A percentile compares a stretch with the other conserved stretches of the same genome.
phyloP scores from a whole-genome alignment of 1,139 yeast species.

The Saccharomycopsis crataegensis region DNA sequence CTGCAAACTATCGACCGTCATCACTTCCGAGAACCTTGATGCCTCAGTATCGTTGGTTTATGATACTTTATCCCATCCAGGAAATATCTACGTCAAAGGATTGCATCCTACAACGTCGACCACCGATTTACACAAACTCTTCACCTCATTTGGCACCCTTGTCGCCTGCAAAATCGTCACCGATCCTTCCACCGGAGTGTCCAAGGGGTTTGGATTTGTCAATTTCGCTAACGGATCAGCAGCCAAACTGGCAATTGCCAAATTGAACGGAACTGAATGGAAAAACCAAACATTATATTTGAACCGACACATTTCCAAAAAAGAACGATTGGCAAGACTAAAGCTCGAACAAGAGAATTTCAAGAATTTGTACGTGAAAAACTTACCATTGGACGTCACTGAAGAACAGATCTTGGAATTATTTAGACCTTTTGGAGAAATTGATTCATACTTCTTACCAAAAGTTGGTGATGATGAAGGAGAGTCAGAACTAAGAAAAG shows the following conservation, averaged over 20 bases:
- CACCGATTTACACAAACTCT: conserved; percentile 33
- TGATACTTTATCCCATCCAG: conserved; percentile 55
- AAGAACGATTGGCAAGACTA: conserved; percentile 35
- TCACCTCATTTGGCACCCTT: conserved; percentile 37
- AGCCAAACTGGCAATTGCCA: conserved; percentile 38
- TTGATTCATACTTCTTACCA: conserved; percentile 43
- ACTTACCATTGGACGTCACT: conserved; percentile 33
- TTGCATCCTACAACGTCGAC: conserved; percentile 34
- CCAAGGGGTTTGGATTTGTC: conserved; percentile 42
- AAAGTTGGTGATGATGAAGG: conserved; percentile 23
- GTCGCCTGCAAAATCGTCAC: conserved; percentile 37
- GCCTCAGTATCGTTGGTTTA: conserved; percentile 25
- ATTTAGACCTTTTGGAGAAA: conserved; percentile 34
- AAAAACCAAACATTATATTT: conserved; percentile 32
- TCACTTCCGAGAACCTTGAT: background rate
- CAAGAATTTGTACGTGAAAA: conserved; percentile 40
- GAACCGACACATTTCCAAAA: conserved; percentile 46
- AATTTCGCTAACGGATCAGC: conserved; percentile 35
- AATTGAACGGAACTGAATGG: conserved; percentile 32
- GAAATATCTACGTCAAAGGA: conserved; percentile 53
- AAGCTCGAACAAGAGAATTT: conserved; percentile 32
- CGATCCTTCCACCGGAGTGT: conserved; percentile 33
- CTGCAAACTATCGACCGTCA: conserved; percentile 8
- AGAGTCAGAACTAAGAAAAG: conserved; percentile 18
- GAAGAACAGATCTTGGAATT: conserved; percentile 28